These are phyloP conservation scores for Termitomyces sp. DNA, from an alignment of 768 basidiomycete species.

Conservation along the genomic window DNA sequence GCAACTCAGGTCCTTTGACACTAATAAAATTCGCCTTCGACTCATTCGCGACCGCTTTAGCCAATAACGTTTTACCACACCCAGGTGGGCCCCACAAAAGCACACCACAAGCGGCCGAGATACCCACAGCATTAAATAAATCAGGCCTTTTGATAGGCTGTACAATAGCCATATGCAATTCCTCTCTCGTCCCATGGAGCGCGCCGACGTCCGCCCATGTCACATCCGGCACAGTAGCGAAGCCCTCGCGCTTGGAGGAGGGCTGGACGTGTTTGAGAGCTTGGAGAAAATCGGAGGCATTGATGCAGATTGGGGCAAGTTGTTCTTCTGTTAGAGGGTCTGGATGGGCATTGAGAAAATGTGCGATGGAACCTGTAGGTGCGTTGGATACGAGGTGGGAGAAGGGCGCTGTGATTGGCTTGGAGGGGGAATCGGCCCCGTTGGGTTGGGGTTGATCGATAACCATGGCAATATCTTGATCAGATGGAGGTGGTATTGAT, in stretches of 20 bases:
- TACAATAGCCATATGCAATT: constrained; percentile 96
- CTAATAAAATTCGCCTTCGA: constrained; percentile 95
- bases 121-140: constrained; percentile 84
- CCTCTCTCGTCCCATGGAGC: constrained; percentile 80
- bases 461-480: constrained; percentile 42
- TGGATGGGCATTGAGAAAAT: constrained; percentile 89
- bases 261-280: constrained; percentile 93
- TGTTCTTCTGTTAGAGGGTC: constrained; percentile 73
- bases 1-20: constrained; percentile 93
- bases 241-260: constrained; percentile 96
- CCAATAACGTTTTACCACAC: constrained; percentile 96
- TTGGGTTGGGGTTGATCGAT: constrained; percentile 32
- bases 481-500: constrained; percentile 14
- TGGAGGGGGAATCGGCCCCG: constrained; percentile 4
- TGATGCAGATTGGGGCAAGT: constrained; percentile 81
- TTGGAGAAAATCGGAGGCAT: constrained; percentile 70
- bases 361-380: constrained; percentile 67
- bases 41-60: constrained; percentile 98
- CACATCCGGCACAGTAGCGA: constrained; percentile 94
- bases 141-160: constrained; percentile 91
- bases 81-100: constrained; percentile 99
- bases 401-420: constrained; percentile 11
- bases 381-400: constrained; percentile 36
- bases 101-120: constrained; percentile 90
- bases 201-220: constrained; percentile 96